phyloP scores from a whole-genome alignment of 441 rosid genomes.

The Capsella rubella region DNA sequence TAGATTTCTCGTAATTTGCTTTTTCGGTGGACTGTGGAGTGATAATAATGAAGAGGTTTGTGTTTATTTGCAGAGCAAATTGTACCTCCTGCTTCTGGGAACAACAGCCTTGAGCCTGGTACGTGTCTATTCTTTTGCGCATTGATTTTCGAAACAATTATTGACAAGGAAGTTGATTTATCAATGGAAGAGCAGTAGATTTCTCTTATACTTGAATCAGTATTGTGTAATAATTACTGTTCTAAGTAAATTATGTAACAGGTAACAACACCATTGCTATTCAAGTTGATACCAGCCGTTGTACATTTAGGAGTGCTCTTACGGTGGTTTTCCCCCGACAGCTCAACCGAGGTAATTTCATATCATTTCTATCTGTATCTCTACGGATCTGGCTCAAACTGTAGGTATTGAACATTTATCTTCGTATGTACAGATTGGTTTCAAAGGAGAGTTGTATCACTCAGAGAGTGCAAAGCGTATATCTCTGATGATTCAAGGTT shows the following conservation, averaged over 20 bases:
- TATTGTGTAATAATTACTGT: neutral
- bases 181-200: constrained; percentile 6
- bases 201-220: neutral
- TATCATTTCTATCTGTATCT: constrained; percentile 13
- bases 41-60: constrained; percentile 3
- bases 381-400: constrained; percentile 6
- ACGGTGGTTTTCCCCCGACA: constrained; percentile 92
- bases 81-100: constrained; percentile 91
- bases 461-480: constrained; percentile 92
- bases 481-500: constrained; percentile 83
- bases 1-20: constrained; percentile 18
- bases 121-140: constrained; percentile 35
- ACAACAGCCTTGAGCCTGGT: constrained; percentile 97
- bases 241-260: constrained; percentile 37
- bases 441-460: constrained; percentile 84
- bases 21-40: constrained; percentile 8
- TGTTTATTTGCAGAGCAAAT: constrained; percentile 70
- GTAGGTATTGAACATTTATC: neutral
- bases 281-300: constrained; percentile 94
- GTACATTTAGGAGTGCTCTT: constrained; percentile 86
- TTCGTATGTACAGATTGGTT: constrained; percentile 69
- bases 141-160: neutral
- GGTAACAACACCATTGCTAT: constrained; percentile 98
- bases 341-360: constrained; percentile 67
- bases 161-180: constrained; percentile 8